Base-by-base conservation (phyloP, 2,329 filamentous ascomycete genomes). In the Diaporthe sp. region DNA sequence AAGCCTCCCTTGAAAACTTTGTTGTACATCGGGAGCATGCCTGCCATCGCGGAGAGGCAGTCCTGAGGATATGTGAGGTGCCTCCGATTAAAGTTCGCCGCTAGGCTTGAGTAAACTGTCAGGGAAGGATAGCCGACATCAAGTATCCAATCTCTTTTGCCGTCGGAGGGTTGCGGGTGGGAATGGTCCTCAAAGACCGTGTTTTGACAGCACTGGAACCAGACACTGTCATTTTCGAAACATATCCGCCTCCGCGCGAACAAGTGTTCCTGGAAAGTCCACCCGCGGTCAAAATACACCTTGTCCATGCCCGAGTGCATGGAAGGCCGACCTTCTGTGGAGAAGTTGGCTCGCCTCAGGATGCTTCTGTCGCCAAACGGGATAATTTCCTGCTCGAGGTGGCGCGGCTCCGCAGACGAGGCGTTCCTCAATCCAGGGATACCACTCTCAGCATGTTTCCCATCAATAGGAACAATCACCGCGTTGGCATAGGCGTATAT, bases 1-100 rank as follows among this genome's bases (percentile, higher is more conserved):
- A 79, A 79, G n/a, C 78, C 78, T 4, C 74, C 78, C 12, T 46
- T 46, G 51, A 79, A 79, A 8, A 71, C 44, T 19, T 42, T 28
- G 37, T 71, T 75, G 15, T 77, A 51, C 2, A 62, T 31, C 15
- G 55, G 55, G 15, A 76, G 31, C 49, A 79, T 68, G 2, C 75
- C 77, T 28, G 57, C 12, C 17, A 79, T 72, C 0, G 75, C 76
- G 19, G 75, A 55, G n/a, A 76, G 58, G 17, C 71, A 67, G 67
- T 79, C 78, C 19, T 75, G 72, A 25, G 62, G 68, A 53, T 73
- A 79, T 5, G 42, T 78, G 4, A 79, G 67, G 1, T 61, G n/a
- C 49, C 78, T 61, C 15, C 39, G 46, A 51, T 76, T 78, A 44
- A 78, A 78, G 5, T 61, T 44, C 2, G 34, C 58, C 3, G 13